These are phyloP conservation scores for Dictyostelium purpureum DNA, from an alignment of 78 protist species.

Conservation along the genomic window DNA sequence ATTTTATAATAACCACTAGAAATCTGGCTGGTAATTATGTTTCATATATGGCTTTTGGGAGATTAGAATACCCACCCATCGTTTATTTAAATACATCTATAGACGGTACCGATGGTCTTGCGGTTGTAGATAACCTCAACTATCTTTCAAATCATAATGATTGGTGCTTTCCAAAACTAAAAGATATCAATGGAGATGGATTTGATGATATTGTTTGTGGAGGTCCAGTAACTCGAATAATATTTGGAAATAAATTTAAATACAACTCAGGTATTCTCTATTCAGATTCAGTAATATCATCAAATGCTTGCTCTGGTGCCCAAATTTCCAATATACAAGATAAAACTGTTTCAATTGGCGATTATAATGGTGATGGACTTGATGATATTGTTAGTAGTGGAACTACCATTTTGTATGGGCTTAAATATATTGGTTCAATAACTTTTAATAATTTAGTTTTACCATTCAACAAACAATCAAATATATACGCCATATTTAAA, in stretches of 20 bases:
- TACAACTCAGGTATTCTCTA: background rate
- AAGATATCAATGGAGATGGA: constrained; percentile 14
- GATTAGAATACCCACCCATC: background rate
- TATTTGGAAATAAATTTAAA: background rate
- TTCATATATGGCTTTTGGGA: background rate
- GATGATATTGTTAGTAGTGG: background rate
- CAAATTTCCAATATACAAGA: no score
- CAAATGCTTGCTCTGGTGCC: background rate
- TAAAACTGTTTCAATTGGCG: background rate
- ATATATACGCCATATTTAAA: background rate
- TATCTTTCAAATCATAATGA: background rate
- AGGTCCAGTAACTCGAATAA: background rate
- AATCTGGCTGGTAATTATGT: background rate
- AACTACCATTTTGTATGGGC: background rate
- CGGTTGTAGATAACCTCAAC: background rate
- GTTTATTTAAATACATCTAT: background rate
- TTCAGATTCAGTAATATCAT: background rate
- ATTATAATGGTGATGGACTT: background rate
- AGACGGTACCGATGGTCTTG: background rate
- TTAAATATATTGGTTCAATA: background rate
- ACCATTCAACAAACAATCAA: background rate
- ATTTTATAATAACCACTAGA: no score
- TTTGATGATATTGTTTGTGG: background rate
- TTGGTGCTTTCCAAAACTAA: background rate
- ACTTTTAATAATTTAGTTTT: background rate